These are phyloP conservation scores for Astraeus odoratus DNA, from an alignment of 768 basidiomycete genomes.

Conservation along the genomic window DNA sequence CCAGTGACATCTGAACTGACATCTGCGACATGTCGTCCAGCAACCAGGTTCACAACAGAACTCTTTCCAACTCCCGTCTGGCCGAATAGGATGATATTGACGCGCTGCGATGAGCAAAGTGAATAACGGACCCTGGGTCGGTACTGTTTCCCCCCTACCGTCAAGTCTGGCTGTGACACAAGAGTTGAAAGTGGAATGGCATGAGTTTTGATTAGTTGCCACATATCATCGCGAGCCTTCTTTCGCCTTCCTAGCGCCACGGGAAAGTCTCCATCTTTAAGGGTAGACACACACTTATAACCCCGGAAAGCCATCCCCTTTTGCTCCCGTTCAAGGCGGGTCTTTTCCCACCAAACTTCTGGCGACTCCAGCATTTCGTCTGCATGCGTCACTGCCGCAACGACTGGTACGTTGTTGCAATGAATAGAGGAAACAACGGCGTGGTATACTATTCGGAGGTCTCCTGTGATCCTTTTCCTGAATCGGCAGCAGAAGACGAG, in stretches of 20 bases:
- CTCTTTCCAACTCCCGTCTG: conserved; percentile 7
- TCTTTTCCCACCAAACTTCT: background rate
- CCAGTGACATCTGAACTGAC: conserved; percentile 18
- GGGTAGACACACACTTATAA: background rate
- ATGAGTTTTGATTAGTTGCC: background rate
- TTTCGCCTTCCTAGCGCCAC: background rate
- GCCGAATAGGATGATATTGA: conserved; percentile 5
- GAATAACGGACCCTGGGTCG: background rate
- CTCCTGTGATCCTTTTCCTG: background rate
- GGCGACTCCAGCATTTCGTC: background rate
- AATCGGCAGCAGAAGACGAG: background rate
- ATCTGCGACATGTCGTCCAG: conserved; percentile 11
- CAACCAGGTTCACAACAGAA: conserved; percentile 7
- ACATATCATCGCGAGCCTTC: background rate
- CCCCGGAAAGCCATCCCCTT: background rate
- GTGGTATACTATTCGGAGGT: background rate
- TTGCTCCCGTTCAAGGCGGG: background rate
- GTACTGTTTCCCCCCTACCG: background rate
- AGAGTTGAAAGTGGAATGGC: background rate
- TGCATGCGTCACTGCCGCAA: background rate
- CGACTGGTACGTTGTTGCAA: background rate
- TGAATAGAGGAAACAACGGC: background rate
- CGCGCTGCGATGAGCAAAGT: background rate
- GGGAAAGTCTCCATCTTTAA: background rate
- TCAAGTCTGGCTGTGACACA: background rate